Percentiles rank a stretch among this genome's conserved stretches.
phyloP scores from a whole-genome alignment of 73 alveolate genomes.

The Paramecium sonneborni region DNA sequence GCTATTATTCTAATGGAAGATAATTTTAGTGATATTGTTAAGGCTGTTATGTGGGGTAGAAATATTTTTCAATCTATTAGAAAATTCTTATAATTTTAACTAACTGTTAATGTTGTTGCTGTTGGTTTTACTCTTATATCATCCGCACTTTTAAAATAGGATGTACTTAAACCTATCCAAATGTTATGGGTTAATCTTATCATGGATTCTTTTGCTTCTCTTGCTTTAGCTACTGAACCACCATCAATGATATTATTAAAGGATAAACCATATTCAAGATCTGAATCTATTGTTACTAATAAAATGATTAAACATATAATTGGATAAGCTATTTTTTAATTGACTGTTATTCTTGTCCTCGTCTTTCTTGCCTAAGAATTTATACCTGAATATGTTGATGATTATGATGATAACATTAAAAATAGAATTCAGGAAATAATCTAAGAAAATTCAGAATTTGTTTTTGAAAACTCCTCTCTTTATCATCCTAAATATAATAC shows the following conservation, averaged over 20 bases:
- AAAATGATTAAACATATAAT: constrained; percentile 93
- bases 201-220: constrained; percentile 95
- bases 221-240: constrained; percentile 96
- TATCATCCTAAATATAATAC: constrained; percentile 17
- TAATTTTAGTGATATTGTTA: constrained; percentile 92
- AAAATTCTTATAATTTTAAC: constrained; percentile 91
- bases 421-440: background rate
- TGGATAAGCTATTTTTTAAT: constrained; percentile 81
- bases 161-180: constrained; percentile 85
- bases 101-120: constrained; percentile 92
- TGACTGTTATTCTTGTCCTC: constrained; percentile 74
- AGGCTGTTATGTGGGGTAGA: constrained; percentile 97
- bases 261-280: constrained; percentile 87
- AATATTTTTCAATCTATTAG: constrained; percentile 90
- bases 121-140: constrained; percentile 91
- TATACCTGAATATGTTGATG: constrained; percentile 78
- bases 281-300: constrained; percentile 89
- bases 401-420: constrained; percentile 58
- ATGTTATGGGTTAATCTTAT: constrained; percentile 92
- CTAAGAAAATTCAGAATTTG: background rate
- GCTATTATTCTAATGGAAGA: constrained; percentile 97
- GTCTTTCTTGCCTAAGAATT: constrained; percentile 76
- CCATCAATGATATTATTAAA: constrained; percentile 85
- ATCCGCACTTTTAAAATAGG: constrained; percentile 84
- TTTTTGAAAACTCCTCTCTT: background rate